phyloP scores from a whole-genome alignment of 805 yeast species.

The Helenozyma rhizophorensis region DNA sequence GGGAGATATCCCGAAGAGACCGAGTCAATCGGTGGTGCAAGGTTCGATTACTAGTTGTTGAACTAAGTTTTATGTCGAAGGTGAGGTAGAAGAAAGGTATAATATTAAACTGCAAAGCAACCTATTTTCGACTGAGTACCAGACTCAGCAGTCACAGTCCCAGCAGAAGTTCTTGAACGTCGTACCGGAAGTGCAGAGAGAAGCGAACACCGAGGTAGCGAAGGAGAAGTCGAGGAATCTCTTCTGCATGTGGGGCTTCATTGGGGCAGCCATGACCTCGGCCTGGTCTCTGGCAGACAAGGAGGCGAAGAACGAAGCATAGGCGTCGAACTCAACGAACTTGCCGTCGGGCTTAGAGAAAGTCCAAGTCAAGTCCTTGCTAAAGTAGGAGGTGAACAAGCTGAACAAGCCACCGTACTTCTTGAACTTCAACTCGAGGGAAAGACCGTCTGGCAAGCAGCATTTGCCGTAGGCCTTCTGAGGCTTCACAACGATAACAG shows the following conservation, averaged over 20 bases:
- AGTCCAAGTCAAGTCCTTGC: constrained; percentile 2
- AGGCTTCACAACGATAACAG: constrained; percentile 4
- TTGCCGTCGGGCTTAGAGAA: background rate
- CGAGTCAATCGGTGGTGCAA: too few species aligned
- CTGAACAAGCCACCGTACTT: constrained; percentile 1
- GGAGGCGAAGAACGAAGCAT: constrained; percentile 1
- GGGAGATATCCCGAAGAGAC: too few species aligned
- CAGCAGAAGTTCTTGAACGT: constrained; percentile 6
- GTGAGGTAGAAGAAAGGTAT: too few species aligned
- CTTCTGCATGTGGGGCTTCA: constrained; percentile 3
- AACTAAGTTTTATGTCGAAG: too few species aligned
- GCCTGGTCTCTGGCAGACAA: constrained; percentile 1
- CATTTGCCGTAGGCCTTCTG: constrained; percentile 4
- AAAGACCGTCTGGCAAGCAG: constrained; percentile 4
- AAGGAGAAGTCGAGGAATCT: constrained; percentile 2
- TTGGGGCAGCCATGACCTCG: constrained; percentile 1
- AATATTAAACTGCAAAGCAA: too few species aligned
- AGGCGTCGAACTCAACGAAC: constrained; percentile 1
- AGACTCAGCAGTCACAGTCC: constrained; percentile 5
- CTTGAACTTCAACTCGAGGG: constrained; percentile 3
- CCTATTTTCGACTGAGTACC: too few species aligned
- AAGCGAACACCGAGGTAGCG: background rate
- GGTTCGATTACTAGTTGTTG: too few species aligned
- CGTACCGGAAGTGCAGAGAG: background rate
- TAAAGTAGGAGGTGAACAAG: constrained; percentile 1